phyloP scores from a whole-genome alignment of 352 stramenopile species.

The Globisporangium perplexum region DNA sequence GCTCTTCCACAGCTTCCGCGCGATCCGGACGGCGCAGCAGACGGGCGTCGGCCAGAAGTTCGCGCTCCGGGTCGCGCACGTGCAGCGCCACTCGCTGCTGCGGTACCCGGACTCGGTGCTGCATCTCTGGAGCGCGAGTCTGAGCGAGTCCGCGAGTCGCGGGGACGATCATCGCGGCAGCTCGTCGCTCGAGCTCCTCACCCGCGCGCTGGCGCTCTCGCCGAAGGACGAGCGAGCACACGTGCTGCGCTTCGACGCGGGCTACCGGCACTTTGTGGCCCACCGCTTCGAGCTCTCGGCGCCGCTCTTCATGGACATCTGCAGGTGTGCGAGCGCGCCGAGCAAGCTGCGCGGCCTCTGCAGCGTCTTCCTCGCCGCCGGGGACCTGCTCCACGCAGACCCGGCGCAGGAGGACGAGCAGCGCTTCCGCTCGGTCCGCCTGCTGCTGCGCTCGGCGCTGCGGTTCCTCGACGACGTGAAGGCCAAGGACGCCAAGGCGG shows the following conservation, averaged over 20 bases:
- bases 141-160: background rate
- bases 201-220: conserved; percentile 8
- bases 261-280: conserved; percentile 20
- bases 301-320: conserved; percentile 29
- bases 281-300: conserved; percentile 22
- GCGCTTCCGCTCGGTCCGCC: conserved; percentile 23
- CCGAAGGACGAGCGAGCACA: conserved; percentile 19
- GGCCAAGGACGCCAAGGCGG: conserved; percentile 21
- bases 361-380: conserved; percentile 32
- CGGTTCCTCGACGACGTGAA: conserved; percentile 21
- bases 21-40: conserved; percentile 21
- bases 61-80: background rate
- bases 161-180: background rate
- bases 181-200: background rate
- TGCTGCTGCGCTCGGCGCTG: conserved; percentile 31
- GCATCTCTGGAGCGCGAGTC: conserved; percentile 29
- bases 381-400: conserved; percentile 17
- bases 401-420: conserved; percentile 12
- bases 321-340: conserved; percentile 27
- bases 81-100: conserved; percentile 13
- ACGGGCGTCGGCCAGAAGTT: conserved; percentile 5
- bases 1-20: conserved; percentile 23
- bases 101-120: conserved; percentile 24
- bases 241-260: conserved; percentile 32
- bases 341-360: conserved; percentile 31